Percentiles rank a stretch among this genome's conserved stretches.
These are phyloP conservation scores for Babesia bigemina DNA, from an alignment of 169 alveolate species.

Conservation along the genomic window DNA sequence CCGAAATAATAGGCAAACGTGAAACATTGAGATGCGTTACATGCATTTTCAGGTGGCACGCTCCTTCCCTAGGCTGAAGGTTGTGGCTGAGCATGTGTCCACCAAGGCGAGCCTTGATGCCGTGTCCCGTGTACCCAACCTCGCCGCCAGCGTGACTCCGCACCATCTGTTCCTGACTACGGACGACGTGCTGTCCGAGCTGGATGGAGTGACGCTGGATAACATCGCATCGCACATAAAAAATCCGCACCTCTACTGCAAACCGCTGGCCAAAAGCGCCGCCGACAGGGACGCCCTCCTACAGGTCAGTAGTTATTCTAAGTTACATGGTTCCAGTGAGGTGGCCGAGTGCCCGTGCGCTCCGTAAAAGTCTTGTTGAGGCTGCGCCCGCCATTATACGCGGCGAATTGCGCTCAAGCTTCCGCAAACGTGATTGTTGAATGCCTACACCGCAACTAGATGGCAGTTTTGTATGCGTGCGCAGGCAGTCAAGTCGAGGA, in stretches of 20 bases:
- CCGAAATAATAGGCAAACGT: background rate
- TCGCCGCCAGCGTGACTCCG: constrained; percentile 66
- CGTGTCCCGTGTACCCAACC: constrained; percentile 61
- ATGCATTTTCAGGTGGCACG: constrained; percentile 28
- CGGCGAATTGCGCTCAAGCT: background rate
- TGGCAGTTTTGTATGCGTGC: background rate
- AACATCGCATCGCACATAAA: constrained; percentile 50
- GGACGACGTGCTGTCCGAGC: constrained; percentile 34
- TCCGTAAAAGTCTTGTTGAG: no score
- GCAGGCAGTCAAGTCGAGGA: constrained; percentile 37
- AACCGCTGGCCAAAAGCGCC: constrained; percentile 73
- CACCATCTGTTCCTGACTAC: constrained; percentile 53
- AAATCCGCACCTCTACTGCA: constrained; percentile 76
- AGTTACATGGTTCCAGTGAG: background rate
- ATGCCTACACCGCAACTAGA: no score
- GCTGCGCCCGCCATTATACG: background rate
- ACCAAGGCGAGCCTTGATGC: constrained; percentile 56
- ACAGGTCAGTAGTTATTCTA: constrained; percentile 25
- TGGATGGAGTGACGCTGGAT: constrained; percentile 38
- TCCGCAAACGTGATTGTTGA: background rate
- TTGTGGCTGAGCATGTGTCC: constrained; percentile 78
- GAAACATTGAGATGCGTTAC: background rate
- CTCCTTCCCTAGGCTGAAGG: constrained; percentile 71
- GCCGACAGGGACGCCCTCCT: constrained; percentile 71
- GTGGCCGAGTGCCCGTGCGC: no score